phyloP scores from a whole-genome alignment of 805 yeast species.

The Saccharomycopsis capsularis region DNA sequence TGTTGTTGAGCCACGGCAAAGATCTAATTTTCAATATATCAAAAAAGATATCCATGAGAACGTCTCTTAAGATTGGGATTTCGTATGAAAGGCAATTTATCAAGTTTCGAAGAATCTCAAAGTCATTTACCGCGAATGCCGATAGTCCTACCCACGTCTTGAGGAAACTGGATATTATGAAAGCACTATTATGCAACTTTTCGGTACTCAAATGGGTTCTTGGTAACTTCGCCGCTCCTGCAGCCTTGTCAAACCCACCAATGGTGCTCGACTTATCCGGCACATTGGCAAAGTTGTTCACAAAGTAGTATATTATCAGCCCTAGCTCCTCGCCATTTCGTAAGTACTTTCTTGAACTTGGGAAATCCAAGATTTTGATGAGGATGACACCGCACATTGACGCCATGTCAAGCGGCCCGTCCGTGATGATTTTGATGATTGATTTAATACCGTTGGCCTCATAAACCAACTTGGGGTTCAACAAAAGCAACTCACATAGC shows the following conservation, averaged over 20 bases:
- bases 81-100: slow-evolving; percentile 55
- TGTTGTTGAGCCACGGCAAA: slow-evolving; percentile 42
- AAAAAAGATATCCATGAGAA: slow-evolving; percentile 62
- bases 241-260: background rate
- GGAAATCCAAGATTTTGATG: slow-evolving; percentile 49
- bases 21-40: slow-evolving; percentile 58
- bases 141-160: slow-evolving; percentile 74
- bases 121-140: slow-evolving; percentile 51
- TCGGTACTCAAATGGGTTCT: slow-evolving; percentile 43
- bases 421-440: slow-evolving; percentile 42
- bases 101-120: slow-evolving; percentile 48
- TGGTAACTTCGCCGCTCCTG: slow-evolving; percentile 1
- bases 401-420: slow-evolving; percentile 44
- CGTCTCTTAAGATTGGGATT: slow-evolving; percentile 49
- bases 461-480: slow-evolving; percentile 37
- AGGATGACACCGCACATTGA: slow-evolving; percentile 41
- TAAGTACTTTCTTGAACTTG: slow-evolving; percentile 45
- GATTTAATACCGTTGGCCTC: slow-evolving; percentile 38
- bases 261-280: slow-evolving; percentile 2
- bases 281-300: slow-evolving; percentile 10
- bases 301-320: slow-evolving; percentile 43
- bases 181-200: slow-evolving; percentile 52
- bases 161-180: slow-evolving; percentile 51
- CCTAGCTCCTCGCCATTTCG: slow-evolving; percentile 54
- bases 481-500: slow-evolving; percentile 41